phyloP scores from a whole-genome alignment of 78 protist genomes.

The Dictyostelium brefeldianum region DNA sequence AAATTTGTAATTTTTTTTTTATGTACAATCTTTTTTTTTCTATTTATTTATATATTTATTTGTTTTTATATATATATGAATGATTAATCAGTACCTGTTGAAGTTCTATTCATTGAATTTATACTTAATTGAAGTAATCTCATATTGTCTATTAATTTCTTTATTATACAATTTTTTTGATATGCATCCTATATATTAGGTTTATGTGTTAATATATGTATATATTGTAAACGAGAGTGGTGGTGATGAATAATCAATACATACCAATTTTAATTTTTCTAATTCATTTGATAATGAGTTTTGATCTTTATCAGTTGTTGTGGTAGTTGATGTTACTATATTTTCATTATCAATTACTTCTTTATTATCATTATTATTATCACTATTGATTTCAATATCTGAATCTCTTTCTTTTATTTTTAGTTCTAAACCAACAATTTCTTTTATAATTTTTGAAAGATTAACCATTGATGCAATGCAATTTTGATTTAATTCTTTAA shows the following conservation, averaged over 20 bases:
- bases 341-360: too few relatives aligned
- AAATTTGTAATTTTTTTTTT: too few relatives aligned
- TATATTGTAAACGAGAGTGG: neutral
- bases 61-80: too few relatives aligned
- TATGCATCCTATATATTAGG: constrained; percentile 14
- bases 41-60: too few relatives aligned
- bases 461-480: neutral
- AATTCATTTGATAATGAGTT: constrained; percentile 5
- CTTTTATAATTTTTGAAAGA: constrained; percentile 19
- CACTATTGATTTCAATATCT: neutral
- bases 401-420: neutral
- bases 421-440: neutral
- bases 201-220: neutral
- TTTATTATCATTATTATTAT: neutral
- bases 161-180: constrained; percentile 60
- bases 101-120: constrained; percentile 59
- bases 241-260: neutral
- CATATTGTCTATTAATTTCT: constrained; percentile 70
- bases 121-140: constrained; percentile 58
- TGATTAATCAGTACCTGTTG: neutral
- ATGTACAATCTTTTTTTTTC: too few relatives aligned
- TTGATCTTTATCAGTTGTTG: neutral
- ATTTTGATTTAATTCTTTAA: constrained; percentile 12
- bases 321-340: neutral
- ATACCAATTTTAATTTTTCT: constrained; percentile 34